A percentile compares a stretch with the other conserved stretches of the same genome.
phyloP scores from a whole-genome alignment of 2,329 filamentous ascomycete genomes.

The Pestalotiopsis sp. region DNA sequence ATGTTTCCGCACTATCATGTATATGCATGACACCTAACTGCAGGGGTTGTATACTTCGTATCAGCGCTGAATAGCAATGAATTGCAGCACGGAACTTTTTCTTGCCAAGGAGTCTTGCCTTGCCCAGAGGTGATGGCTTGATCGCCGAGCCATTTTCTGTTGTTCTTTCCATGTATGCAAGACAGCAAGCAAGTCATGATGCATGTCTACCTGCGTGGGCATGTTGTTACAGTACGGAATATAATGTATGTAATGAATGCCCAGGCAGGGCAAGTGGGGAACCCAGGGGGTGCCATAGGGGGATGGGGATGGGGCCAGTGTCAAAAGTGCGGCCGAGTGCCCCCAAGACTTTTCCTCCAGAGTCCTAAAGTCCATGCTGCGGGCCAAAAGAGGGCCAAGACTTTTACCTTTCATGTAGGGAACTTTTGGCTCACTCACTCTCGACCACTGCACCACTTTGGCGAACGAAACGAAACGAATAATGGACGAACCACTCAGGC shows the following conservation, averaged over 20 bases:
- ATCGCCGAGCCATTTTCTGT: no score
- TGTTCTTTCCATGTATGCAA: no score
- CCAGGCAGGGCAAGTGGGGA: not conserved
- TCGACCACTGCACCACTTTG: not conserved
- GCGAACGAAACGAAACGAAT: not conserved
- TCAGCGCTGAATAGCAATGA: not conserved
- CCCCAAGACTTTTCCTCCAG: not conserved
- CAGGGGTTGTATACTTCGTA: no score
- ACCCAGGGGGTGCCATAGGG: not conserved
- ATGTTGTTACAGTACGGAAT: no score
- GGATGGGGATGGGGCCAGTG: not conserved
- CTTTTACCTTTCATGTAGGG: not conserved
- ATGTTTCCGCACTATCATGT: no score
- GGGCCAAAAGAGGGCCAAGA: not conserved
- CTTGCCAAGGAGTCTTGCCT: not conserved
- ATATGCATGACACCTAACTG: no score
- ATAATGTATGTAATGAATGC: no score
- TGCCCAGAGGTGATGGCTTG: not conserved
- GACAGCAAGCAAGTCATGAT: no score
- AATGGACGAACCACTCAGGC: not conserved
- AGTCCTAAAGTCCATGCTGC: not conserved
- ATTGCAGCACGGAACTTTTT: not conserved
- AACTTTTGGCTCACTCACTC: not conserved
- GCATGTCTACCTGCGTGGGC: no score
- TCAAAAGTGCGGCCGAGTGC: not conserved